Evolutionary conservation across 2,329 filamentous ascomycete genomes (phyloP).

Genomic region (Ustulina deusta): DNA sequence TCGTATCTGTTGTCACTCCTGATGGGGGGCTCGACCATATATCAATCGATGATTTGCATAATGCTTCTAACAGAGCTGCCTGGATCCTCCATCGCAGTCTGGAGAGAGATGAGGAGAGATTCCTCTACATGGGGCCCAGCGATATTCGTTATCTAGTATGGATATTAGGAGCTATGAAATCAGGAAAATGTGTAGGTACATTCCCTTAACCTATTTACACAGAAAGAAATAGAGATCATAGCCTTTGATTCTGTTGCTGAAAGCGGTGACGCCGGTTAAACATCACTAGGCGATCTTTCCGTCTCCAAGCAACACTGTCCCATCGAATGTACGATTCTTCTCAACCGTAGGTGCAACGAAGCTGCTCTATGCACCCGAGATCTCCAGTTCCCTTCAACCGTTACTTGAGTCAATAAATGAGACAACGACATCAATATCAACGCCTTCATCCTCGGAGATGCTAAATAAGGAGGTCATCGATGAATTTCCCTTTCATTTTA

Average conservation of each 20-base stretch:
- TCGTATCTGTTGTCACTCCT: conserved; percentile 32
- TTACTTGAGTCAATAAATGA: conserved; percentile 18
- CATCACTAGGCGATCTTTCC: conserved; percentile 29
- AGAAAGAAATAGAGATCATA: conserved; percentile 13
- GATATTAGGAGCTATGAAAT: conserved; percentile 45
- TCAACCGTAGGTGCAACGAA: conserved; percentile 33
- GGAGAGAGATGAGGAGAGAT: conserved; percentile 29
- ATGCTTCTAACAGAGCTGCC: conserved; percentile 46
- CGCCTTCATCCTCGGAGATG: conserved; percentile 29
- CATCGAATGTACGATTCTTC: conserved; percentile 33
- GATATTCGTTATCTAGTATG: conserved; percentile 46
- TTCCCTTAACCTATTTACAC: conserved; percentile 7
- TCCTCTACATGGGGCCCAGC: conserved; percentile 47
- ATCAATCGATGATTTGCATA: conserved; percentile 31
- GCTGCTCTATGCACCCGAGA: conserved; percentile 36
- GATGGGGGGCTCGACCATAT: conserved; percentile 32
- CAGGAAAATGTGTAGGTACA: conserved; percentile 42
- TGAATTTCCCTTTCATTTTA: conserved; percentile 31
- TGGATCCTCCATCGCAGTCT: conserved; percentile 44
- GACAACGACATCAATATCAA: conserved; percentile 22
- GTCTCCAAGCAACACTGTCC: conserved; percentile 34
- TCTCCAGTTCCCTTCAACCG: conserved; percentile 14
- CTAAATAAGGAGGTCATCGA: conserved; percentile 21
- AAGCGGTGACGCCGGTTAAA: conserved; percentile 1
- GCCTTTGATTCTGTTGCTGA: neutral